Evolutionary conservation across 305 asterid species (phyloP).

Genomic region (Fraxinus baroniana): DNA sequence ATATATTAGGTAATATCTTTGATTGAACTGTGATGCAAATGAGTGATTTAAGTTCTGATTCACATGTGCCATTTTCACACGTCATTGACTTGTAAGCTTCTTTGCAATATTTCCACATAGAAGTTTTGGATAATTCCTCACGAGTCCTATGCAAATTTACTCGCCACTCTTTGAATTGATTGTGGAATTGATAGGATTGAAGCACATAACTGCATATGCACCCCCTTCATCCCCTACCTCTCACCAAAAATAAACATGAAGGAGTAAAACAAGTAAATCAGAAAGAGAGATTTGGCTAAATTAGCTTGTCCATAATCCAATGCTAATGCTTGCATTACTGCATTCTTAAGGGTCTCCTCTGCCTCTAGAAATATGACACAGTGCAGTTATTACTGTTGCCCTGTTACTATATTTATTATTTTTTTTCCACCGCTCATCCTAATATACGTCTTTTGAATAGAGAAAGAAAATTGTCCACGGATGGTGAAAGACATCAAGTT

Average conservation of each 20-base stretch:
- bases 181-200: not conserved
- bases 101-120: not conserved
- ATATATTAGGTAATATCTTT: no score
- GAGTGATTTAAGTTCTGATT: not conserved
- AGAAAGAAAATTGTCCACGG: slow-evolving; percentile 66
- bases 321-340: not conserved
- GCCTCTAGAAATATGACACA: not conserved
- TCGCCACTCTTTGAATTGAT: not conserved
- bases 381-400: not conserved
- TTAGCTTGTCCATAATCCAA: not conserved
- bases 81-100: not conserved
- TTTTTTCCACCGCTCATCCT: not conserved
- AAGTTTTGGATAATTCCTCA: not conserved
- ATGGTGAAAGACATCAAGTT: slow-evolving; percentile 76
- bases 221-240: not conserved
- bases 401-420: not conserved
- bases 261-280: not conserved
- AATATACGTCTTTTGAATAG: slow-evolving; percentile 35
- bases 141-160: not conserved
- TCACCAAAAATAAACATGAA: not conserved
- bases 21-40: not conserved
- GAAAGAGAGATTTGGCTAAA: not conserved
- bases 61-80: not conserved
- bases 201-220: not conserved
- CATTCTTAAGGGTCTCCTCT: not conserved